Conservation (phyloP, 2,329 filamentous ascomycete genomes). For the Aspergillus ruber region DNA sequence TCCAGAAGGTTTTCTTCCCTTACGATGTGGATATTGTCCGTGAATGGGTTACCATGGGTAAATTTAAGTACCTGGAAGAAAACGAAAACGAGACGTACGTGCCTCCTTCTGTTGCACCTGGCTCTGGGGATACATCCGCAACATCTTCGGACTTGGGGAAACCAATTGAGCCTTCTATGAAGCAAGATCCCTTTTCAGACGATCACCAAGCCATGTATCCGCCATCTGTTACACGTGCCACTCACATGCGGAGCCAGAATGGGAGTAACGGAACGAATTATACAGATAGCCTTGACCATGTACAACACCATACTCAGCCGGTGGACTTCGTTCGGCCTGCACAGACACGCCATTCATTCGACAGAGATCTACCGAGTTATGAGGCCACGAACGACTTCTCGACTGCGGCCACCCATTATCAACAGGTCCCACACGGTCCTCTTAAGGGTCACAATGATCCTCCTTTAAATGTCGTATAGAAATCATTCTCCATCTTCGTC, state of each 20-base stretch:
- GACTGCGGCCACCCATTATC: constrained; percentile 22
- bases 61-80: constrained; percentile 67
- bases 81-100: constrained; percentile 47
- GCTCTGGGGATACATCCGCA: constrained; percentile 34
- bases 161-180: constrained; percentile 52
- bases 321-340: constrained; percentile 61
- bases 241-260: constrained; percentile 73
- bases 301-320: constrained; percentile 51
- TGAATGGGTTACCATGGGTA: constrained; percentile 78
- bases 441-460: constrained; percentile 28
- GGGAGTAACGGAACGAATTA: constrained; percentile 93
- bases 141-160: constrained; percentile 34
- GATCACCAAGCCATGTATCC: constrained; percentile 90
- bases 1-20: constrained; percentile 92
- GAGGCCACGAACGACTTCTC: constrained; percentile 85
- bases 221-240: constrained; percentile 73
- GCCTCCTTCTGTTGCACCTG: constrained; percentile 40
- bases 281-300: constrained; percentile 50
- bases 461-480: constrained; percentile 23
- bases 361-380: constrained; percentile 74
- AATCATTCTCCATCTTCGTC: constrained; percentile 13
- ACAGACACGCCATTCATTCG: constrained; percentile 77
- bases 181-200: constrained; percentile 65
- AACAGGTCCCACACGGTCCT: constrained; percentile 25
- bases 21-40: constrained; percentile 93